Percentiles rank a stretch among this genome's conserved stretches.
phyloP scores from a whole-genome alignment of 192 early-diverging fungal species.

The Phlyctochytrium planicorne region DNA sequence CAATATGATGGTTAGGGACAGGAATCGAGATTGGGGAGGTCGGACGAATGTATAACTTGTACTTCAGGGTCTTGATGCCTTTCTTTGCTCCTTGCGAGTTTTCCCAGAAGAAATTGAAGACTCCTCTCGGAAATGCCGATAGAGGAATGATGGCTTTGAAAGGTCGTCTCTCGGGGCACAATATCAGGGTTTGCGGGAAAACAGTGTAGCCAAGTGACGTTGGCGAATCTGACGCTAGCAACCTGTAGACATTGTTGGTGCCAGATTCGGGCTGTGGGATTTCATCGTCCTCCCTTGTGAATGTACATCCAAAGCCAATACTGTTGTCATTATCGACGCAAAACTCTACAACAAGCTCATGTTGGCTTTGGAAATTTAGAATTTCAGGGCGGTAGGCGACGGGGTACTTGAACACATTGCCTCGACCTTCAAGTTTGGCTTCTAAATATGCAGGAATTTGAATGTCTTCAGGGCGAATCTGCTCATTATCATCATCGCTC shows the following conservation, averaged over 20 bases:
- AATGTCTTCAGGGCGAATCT: no score
- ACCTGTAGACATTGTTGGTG: no score
- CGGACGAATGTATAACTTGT: no score
- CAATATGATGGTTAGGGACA: no score
- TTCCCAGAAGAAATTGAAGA: not conserved
- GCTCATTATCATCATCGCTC: no score
- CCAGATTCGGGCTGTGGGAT: not conserved
- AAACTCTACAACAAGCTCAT: not conserved
- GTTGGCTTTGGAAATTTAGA: no score
- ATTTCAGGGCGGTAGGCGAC: no score
- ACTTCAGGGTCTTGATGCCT: no score
- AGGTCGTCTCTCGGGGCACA: not conserved
- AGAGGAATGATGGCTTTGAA: not conserved
- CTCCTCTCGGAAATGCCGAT: not conserved
- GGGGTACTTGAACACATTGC: no score
- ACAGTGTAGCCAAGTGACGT: not conserved
- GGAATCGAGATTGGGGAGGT: no score
- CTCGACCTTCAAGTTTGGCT: conserved; percentile 1
- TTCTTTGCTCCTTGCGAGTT: no score
- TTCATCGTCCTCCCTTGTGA: not conserved
- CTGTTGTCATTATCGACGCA: not conserved
- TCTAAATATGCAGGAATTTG: no score
- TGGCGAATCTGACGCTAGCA: not conserved
- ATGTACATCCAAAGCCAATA: not conserved
- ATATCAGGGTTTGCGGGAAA: not conserved